Base-by-base conservation (phyloP, 1,139 yeast species). In the Saccharomyces hybrid region DNA sequence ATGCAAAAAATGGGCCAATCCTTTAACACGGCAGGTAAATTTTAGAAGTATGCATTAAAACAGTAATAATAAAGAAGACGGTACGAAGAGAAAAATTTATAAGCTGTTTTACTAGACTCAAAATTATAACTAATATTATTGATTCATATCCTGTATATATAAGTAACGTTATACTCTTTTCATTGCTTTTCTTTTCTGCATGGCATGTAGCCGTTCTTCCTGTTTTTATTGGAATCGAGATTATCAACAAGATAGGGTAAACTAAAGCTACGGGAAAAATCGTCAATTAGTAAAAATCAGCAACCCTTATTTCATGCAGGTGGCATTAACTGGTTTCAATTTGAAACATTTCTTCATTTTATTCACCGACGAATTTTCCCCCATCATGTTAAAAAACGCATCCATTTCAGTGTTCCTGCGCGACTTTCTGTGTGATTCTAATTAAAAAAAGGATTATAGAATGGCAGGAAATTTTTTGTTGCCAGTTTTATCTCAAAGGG, bases 1-100 rank as follows among this genome's bases (percentile, higher is more conserved):
- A 84, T 85, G 90, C 90, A 85, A 74, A 79, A 81, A 67, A 73
- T 85, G 72, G 91, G 91, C 51, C 85, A 73, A 57, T 66, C 71
- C 46, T 73, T 74, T 63, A 59, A 56, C 44, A 66, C 71, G 44
- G 74, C 74, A 59, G 73, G 73, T 53, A 66, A 66, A 52, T 62
- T 66, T 42, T 68, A 58, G 59, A 42, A 23, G 23, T 46, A 14
- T 5, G 49, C 44, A 23, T 41, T 41, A 26, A 23, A 46, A 11
- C 34, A 31, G 34, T 31, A 31, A 11, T 31, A 50, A 42, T 20
- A 5, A 42, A 20, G 23, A 20, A 20, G 23, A 3, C 4, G 46
- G 9, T 27, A 25, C 11, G 9, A 11, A 13, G 42, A 46, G 27
- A 29, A 16, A 47, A 31, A 25, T 20, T 8, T 48, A n/a, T 14